A percentile compares a stretch with the other conserved stretches of the same genome.
Conservation (phyloP, 2,329 filamentous ascomycete genomes). For the Tolypocladium guangdongense region DNA sequence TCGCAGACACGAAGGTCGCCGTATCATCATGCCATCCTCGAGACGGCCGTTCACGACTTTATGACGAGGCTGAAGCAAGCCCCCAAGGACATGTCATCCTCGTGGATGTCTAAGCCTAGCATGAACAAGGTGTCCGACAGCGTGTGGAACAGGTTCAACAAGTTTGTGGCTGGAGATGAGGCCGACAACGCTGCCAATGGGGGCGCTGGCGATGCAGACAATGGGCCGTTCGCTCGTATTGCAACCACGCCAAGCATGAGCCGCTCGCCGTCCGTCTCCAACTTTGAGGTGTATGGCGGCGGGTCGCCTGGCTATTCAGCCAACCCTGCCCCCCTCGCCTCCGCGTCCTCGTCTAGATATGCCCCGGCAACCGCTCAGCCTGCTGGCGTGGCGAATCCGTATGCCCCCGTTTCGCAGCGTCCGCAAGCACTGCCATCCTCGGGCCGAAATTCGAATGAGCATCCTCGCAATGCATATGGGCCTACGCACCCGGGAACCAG, state of each 20-base stretch:
- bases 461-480: conserved; percentile 24
- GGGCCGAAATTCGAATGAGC: conserved; percentile 19
- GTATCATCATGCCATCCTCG: conserved; percentile 71
- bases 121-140: conserved; percentile 93
- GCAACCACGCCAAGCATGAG: conserved; percentile 65
- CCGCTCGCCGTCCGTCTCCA: conserved; percentile 57
- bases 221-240: conserved; percentile 75
- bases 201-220: conserved; percentile 48
- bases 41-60: conserved; percentile 72
- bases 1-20: conserved; percentile 74
- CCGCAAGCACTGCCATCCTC: conserved; percentile 25
- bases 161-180: conserved; percentile 90
- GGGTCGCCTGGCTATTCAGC: conserved; percentile 20
- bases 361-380: conserved; percentile 15
- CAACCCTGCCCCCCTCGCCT: conserved; percentile 19
- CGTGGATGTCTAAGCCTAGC: conserved; percentile 89
- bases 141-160: conserved; percentile 88
- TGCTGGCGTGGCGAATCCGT: conserved; percentile 12
- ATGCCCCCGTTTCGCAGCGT: conserved; percentile 36
- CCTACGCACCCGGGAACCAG: conserved; percentile 14
- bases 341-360: conserved; percentile 27
- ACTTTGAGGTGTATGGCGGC: conserved; percentile 65
- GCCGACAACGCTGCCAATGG: conserved; percentile 63
- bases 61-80: conserved; percentile 73
- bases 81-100: conserved; percentile 68